Evolutionary conservation across 1,284 basidiomycete species (phyloP).

Genomic region (Tylopilus sp.): DNA sequence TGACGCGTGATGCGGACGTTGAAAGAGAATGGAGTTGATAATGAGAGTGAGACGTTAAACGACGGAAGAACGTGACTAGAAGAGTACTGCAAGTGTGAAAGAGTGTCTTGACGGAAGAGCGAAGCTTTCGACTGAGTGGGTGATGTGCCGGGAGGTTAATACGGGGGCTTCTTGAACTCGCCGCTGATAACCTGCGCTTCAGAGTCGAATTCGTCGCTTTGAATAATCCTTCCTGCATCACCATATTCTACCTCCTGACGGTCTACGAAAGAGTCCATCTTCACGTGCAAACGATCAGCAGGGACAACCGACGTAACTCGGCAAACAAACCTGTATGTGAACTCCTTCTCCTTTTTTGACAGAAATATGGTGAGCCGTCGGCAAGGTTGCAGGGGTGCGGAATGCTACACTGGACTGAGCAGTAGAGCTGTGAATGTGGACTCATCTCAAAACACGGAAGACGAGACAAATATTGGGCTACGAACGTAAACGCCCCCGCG

Average conservation of each 20-base stretch:
- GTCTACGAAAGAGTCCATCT: constrained; percentile 72
- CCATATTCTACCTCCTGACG: constrained; percentile 62
- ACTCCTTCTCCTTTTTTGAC: constrained; percentile 52
- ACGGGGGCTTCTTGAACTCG: constrained; percentile 73
- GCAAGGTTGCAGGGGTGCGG: constrained; percentile 41
- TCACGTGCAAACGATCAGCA: constrained; percentile 1
- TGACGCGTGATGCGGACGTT: not conserved
- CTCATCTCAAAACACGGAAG: constrained; percentile 11
- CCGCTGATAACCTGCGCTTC: constrained; percentile 67
- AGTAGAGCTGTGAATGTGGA: constrained; percentile 37
- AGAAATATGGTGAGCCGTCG: constrained; percentile 44
- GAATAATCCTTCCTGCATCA: constrained; percentile 58
- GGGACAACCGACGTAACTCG: not conserved
- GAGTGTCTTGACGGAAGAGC: not conserved
- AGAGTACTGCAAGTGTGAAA: constrained; percentile 6
- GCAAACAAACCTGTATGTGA: constrained; percentile 62
- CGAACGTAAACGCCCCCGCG: constrained; percentile 67
- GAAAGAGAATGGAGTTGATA: constrained; percentile 3
- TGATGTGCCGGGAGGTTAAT: constrained; percentile 45
- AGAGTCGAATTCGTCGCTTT: constrained; percentile 58
- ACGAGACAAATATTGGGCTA: constrained; percentile 22
- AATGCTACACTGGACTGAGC: constrained; percentile 53
- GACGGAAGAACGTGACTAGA: not conserved
- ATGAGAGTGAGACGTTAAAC: constrained; percentile 1
- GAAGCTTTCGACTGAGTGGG: not conserved